Evolutionary conservation across 805 yeast species (phyloP).

Genomic region (Starmera pachycereana): DNA sequence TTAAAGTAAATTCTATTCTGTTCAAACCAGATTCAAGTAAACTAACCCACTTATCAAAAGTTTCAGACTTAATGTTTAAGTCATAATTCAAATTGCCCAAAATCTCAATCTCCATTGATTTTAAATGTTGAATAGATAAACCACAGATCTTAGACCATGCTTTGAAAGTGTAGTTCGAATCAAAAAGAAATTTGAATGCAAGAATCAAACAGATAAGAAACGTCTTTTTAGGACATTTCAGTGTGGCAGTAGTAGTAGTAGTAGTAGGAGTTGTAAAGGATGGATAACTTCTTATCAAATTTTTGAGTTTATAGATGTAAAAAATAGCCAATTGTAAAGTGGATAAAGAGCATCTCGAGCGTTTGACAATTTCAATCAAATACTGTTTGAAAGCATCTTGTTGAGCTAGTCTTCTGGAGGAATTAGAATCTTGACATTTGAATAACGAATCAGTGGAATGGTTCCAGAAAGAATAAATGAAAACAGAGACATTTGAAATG

Average conservation of each 20-base stretch:
- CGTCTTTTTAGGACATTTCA: constrained; percentile 49
- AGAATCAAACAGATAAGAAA: constrained; percentile 61
- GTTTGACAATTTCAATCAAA: constrained; percentile 31
- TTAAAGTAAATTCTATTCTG: no score
- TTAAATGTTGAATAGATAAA: constrained; percentile 38
- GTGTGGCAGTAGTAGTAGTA: background rate
- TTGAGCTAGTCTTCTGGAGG: background rate
- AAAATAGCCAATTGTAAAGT: constrained; percentile 58
- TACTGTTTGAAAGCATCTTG: constrained; percentile 12
- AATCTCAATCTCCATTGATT: constrained; percentile 40
- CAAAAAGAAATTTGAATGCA: constrained; percentile 66
- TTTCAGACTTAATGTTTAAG: constrained; percentile 37
- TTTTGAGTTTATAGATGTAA: constrained; percentile 43
- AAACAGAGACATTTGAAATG: constrained; percentile 7
- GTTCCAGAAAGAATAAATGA: constrained; percentile 13
- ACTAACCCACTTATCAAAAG: constrained; percentile 34
- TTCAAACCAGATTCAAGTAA: background rate
- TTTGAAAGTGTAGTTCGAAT: constrained; percentile 54
- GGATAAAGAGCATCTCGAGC: constrained; percentile 50
- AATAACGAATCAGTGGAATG: constrained; percentile 2
- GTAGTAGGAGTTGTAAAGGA: background rate
- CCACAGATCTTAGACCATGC: constrained; percentile 76
- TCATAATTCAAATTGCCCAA: constrained; percentile 47
- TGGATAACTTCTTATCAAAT: constrained; percentile 10
- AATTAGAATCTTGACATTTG: background rate